Conservation (phyloP, 108 stramenopile species). For the Nannochloropsis oceanica region DNA sequence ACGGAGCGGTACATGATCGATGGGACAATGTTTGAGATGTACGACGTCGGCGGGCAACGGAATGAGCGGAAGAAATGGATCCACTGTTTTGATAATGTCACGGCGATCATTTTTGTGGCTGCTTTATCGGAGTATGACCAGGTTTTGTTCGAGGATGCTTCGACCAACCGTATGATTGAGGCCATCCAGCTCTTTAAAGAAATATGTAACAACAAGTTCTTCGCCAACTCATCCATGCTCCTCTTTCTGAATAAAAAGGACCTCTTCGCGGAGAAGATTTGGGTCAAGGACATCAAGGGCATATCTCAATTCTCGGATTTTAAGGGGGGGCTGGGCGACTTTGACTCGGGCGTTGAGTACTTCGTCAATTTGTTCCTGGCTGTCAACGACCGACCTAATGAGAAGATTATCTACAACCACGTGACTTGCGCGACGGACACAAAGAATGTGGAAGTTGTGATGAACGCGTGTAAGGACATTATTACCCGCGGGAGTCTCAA, state of each 20-base stretch:
- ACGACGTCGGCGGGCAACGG: slow-evolving; percentile 48
- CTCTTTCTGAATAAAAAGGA: slow-evolving; percentile 95
- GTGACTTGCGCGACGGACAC: slow-evolving; percentile 97
- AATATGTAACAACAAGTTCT: slow-evolving; percentile 84
- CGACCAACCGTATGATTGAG: slow-evolving; percentile 46
- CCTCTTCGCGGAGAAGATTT: slow-evolving; percentile 88
- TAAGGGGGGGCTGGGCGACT: slow-evolving; percentile 22
- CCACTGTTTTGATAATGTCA: slow-evolving; percentile 51
- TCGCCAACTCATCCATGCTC: slow-evolving; percentile 81
- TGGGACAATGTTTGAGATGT: slow-evolving; percentile 43
- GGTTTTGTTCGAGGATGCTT: slow-evolving; percentile 45
- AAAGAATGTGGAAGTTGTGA: slow-evolving; percentile 52
- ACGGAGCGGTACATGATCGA: slow-evolving; percentile 44
- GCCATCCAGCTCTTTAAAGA: slow-evolving; percentile 49
- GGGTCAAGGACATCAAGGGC: slow-evolving; percentile 29
- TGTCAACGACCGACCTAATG: slow-evolving; percentile 19
- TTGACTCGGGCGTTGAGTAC: slow-evolving; percentile 31
- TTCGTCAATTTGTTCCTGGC: slow-evolving; percentile 29
- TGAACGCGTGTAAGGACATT: slow-evolving; percentile 36
- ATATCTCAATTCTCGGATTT: slow-evolving; percentile 29
- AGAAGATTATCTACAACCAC: slow-evolving; percentile 58
- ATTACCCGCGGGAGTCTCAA: slow-evolving; percentile 18
- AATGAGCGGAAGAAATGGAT: slow-evolving; percentile 53
- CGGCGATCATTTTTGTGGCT: slow-evolving; percentile 57
- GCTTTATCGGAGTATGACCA: slow-evolving; percentile 57